Percentiles rank a stretch among this genome's conserved stretches.
Conservation (phyloP, 75 land plant species). For the Picea sitchensis region DNA sequence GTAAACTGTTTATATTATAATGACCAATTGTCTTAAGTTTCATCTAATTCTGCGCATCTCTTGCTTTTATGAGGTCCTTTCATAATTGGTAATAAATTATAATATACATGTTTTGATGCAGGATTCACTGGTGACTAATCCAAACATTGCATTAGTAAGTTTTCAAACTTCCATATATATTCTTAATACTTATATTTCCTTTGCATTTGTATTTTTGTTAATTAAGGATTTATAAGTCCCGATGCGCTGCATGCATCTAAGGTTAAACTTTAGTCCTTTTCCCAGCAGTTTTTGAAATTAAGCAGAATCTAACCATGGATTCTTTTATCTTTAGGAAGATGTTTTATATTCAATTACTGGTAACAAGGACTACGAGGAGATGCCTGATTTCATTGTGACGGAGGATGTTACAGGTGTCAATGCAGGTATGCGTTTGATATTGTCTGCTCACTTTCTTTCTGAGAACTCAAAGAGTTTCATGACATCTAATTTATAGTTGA, state of each 20-base stretch:
- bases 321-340: conserved; percentile 24
- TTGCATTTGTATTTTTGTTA: background rate
- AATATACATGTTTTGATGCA: conserved; percentile 18
- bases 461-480: background rate
- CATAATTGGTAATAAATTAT: background rate
- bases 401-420: conserved; percentile 73
- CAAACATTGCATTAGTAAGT: conserved; percentile 29
- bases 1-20: too few species aligned
- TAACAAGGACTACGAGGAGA: conserved; percentile 22
- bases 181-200: background rate
- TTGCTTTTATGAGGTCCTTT: background rate
- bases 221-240: background rate
- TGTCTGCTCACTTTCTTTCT: background rate
- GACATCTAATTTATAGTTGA: background rate
- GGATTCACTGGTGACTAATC: conserved; percentile 71
- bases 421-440: conserved; percentile 39
- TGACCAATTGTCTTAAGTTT: background rate
- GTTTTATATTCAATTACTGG: conserved; percentile 45
- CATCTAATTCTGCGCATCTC: background rate
- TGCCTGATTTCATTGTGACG: conserved; percentile 67
- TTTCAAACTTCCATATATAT: background rate
- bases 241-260: background rate
- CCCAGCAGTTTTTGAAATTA: background rate
- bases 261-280: background rate
- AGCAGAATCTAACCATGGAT: background rate